These are phyloP conservation scores for Phytophthora foliorum DNA, from an alignment of 352 stramenopile genomes.

Conservation along the genomic window DNA sequence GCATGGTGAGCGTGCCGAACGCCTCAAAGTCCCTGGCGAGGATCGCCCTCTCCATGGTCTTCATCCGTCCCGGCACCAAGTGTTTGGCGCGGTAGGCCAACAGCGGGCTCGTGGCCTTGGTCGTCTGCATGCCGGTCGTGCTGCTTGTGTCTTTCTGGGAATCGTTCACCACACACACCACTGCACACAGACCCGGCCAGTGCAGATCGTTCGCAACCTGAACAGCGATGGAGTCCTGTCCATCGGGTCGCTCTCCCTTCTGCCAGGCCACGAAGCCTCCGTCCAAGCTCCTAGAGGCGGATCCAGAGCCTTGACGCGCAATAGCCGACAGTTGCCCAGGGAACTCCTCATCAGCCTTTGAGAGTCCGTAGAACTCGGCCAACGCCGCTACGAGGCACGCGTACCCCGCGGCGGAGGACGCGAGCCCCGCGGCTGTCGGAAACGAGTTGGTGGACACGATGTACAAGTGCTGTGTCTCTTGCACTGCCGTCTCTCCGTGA, in stretches of 20 bases:
- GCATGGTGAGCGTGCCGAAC: slow-evolving; percentile 98
- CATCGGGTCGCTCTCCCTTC: slow-evolving; percentile 84
- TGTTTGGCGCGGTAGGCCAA: slow-evolving; percentile 87
- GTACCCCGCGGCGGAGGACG: slow-evolving; percentile 98
- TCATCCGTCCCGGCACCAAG: slow-evolving; percentile 90
- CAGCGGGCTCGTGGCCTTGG: slow-evolving; percentile 93
- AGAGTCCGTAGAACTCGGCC: slow-evolving; percentile 89
- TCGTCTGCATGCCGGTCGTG: slow-evolving; percentile 96
- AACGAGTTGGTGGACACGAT: slow-evolving; percentile 99
- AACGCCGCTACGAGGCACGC: slow-evolving; percentile 93
- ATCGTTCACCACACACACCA: slow-evolving; percentile 98
- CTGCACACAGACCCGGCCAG: slow-evolving; percentile 95
- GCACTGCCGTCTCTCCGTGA: slow-evolving; percentile 18
- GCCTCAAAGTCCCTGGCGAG: slow-evolving; percentile 93
- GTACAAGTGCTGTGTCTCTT: slow-evolving; percentile 73
- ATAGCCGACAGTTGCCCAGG: slow-evolving; percentile 93
- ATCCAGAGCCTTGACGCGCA: slow-evolving; percentile 96
- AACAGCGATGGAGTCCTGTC: slow-evolving; percentile 71
- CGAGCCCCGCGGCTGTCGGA: slow-evolving; percentile 97
- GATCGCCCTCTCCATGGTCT: slow-evolving; percentile 93
- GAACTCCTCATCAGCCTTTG: slow-evolving; percentile 91
- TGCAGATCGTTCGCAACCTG: slow-evolving; percentile 89
- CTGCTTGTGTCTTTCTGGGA: slow-evolving; percentile 97
- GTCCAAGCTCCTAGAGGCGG: slow-evolving; percentile 95
- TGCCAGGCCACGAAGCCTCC: slow-evolving; percentile 98